Evolutionary conservation across 192 early-diverging fungal species (phyloP).

Genomic region (Gamsiella multidivaricata): DNA sequence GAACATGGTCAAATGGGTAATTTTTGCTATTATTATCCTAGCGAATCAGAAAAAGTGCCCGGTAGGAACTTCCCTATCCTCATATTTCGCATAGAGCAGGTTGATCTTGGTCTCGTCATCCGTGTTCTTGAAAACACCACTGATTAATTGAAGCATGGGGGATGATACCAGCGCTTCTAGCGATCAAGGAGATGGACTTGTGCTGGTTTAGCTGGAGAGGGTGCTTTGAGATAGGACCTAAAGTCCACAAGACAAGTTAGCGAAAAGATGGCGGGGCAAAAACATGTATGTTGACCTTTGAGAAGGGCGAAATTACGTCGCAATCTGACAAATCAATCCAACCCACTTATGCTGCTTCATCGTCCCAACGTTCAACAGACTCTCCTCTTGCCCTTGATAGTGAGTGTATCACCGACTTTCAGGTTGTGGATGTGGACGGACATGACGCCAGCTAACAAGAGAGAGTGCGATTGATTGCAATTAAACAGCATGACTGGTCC

Average conservation of each 20-base stretch:
- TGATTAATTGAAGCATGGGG: constrained; percentile 69
- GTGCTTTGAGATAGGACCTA: constrained; percentile 75
- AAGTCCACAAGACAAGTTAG: neutral
- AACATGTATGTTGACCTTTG: no score
- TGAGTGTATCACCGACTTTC: constrained; percentile 75
- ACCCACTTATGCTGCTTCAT: neutral
- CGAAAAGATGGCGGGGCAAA: no score
- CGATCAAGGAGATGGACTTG: constrained; percentile 71
- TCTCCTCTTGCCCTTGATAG: constrained; percentile 62
- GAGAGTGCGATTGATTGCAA: neutral
- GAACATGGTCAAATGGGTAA: no score
- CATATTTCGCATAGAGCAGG: constrained; percentile 79
- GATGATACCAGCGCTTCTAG: constrained; percentile 83
- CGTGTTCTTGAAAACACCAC: constrained; percentile 65
- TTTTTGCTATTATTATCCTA: no score
- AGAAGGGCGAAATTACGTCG: neutral
- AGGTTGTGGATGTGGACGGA: constrained; percentile 65
- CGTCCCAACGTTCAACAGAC: neutral
- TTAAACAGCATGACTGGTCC: neutral
- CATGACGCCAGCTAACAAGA: constrained; percentile 58
- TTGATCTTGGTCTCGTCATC: constrained; percentile 73
- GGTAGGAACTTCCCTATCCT: no score
- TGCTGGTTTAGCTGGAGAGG: constrained; percentile 66
- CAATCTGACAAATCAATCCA: neutral
- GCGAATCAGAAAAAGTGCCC: no score